Evolutionary conservation across 768 basidiomycete species (phyloP), one percentile per base, ranked within the genome.

Genomic region (Suillus luteus): DNA sequence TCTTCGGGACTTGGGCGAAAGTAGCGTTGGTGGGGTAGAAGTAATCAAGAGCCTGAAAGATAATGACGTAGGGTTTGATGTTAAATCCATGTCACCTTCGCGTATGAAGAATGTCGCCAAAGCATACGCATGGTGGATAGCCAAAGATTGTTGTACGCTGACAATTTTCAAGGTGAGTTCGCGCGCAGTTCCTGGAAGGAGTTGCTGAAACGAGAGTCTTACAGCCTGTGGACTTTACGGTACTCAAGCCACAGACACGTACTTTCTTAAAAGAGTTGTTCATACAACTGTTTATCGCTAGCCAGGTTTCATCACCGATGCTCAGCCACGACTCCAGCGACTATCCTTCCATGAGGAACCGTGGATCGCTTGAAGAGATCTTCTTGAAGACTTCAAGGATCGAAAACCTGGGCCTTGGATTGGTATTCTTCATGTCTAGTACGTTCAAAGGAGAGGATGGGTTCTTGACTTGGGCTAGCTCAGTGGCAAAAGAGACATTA

Each of bases 71-170:
- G 71, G 71, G 12, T 77, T 78, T 37, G 80, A 86, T 19, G 76
- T 81, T 24, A 83, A 79, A 52, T 81, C 82, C 59, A 81, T 91
- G 63, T 86, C 89, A 12, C 74, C 80, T 5, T 80, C 84, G 22
- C 84, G 89, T 60, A 73, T 87, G 61, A 77, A 73, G 40, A 96
- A 98, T 70, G 78, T 95, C 6, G 95, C 96, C 14, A 86, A 84
- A 68, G 91, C 91, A 7, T 93, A 93, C 67, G 95, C 87, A 1
- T 99, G 96, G 94, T 94, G 93, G 87, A 85, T 97, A 48, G 91
- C 93, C 5, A 94, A 94, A 74, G 92, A 90, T 65, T 86, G 85
- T 12, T 79, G 92, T 35, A 81, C 86, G 27, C 77, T 99, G 54
- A 81, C 85, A 1, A 84, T 97, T 9, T 79, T 99, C 62, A 98